A percentile compares a stretch with the other conserved stretches of the same genome.
Conservation (phyloP, 2,329 filamentous ascomycete species). For the Amphichorda felina region DNA sequence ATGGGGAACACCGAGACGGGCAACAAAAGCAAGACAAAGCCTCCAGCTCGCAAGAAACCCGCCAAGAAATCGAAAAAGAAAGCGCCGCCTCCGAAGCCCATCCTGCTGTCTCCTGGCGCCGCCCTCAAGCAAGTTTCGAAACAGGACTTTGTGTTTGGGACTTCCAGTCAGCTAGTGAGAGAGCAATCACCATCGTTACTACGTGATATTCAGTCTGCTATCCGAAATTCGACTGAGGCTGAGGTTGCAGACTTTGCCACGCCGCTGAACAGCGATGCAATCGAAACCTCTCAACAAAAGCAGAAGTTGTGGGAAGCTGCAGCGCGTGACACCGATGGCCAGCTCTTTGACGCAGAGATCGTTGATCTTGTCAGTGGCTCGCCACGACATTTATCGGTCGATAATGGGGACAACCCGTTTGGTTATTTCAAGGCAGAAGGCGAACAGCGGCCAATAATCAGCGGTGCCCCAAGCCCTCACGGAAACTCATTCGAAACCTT, state of each 20-base stretch:
- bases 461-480: neutral
- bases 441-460: neutral
- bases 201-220: constrained; percentile 48
- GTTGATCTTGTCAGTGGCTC: constrained; percentile 42
- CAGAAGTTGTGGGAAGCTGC: constrained; percentile 57
- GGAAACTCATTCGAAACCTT: constrained; percentile 11
- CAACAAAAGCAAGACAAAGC: constrained; percentile 9
- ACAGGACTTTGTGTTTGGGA: constrained; percentile 76
- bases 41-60: constrained; percentile 16
- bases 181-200: constrained; percentile 60
- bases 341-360: constrained; percentile 50
- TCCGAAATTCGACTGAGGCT: constrained; percentile 42
- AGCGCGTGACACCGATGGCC: constrained; percentile 53
- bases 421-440: constrained; percentile 18
- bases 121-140: constrained; percentile 53
- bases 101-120: constrained; percentile 56
- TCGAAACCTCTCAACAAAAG: neutral
- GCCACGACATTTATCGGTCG: constrained; percentile 12
- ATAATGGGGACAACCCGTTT: constrained; percentile 22
- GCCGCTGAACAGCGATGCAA: neutral
- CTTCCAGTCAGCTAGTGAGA: constrained; percentile 67
- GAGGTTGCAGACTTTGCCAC: constrained; percentile 6
- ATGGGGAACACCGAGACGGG: constrained; percentile 8
- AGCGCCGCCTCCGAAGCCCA: constrained; percentile 25
- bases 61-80: constrained; percentile 26